Evolutionary conservation across 2,329 filamentous ascomycete genomes (phyloP).

Genomic region (Bipolaris oryzae): DNA sequence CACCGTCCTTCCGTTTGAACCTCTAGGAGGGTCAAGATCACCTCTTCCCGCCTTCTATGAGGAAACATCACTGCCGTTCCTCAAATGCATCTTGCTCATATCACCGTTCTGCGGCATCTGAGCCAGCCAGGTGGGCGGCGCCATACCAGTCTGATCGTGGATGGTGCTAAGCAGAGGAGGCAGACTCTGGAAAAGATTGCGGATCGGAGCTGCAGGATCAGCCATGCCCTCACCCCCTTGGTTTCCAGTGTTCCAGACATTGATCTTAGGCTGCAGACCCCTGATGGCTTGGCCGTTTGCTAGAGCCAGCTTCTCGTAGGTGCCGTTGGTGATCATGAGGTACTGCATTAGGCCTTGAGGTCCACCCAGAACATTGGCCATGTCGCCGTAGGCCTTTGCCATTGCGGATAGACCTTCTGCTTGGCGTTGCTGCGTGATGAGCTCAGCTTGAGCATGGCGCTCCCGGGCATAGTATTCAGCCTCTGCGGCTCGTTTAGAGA

Average conservation of each 20-base stretch:
- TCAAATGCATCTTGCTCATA: conserved; percentile 29
- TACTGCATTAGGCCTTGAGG: conserved; percentile 80
- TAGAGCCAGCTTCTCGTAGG: conserved; percentile 76
- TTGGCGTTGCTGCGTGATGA: conserved; percentile 69
- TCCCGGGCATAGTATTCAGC: conserved; percentile 50
- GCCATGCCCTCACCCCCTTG: conserved; percentile 52
- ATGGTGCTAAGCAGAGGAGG: conserved; percentile 85
- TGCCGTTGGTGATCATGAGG: conserved; percentile 85
- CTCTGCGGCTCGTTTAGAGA: conserved; percentile 52
- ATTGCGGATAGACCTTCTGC: conserved; percentile 78
- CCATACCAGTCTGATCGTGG: conserved; percentile 85
- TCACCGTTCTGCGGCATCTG: conserved; percentile 54
- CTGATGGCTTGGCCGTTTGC: conserved; percentile 78
- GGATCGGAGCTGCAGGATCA: conserved; percentile 68
- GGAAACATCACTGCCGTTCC: conserved; percentile 34
- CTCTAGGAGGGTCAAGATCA: background rate
- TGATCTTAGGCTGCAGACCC: conserved; percentile 86
- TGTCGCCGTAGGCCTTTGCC: conserved; percentile 77
- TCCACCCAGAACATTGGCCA: conserved; percentile 76
- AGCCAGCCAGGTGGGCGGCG: conserved; percentile 74
- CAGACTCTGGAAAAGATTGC: conserved; percentile 83
- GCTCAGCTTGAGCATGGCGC: conserved; percentile 65
- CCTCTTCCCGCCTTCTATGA: conserved; percentile 4
- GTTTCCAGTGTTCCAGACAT: conserved; percentile 81
- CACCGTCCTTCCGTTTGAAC: background rate